Evolutionary conservation across 495 filamentous ascomycete species (phyloP), one percentile per base, ranked within the genome.

Genomic region (Penicillium coffeae): DNA sequence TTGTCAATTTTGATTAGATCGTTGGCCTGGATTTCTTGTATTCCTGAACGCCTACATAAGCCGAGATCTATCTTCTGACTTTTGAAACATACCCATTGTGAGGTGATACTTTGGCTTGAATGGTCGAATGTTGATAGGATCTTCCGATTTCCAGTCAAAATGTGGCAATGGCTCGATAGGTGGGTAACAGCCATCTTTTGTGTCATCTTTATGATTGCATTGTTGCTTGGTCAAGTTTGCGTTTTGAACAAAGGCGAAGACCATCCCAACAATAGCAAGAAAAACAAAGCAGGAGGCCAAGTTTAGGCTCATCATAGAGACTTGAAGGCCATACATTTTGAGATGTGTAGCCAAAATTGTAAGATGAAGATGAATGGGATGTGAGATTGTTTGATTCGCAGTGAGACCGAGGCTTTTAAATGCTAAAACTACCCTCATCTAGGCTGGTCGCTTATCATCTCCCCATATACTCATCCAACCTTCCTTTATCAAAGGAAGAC

Each of bases 91-190:
- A 84, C 85, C 80, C 84, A 89, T 88, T 2, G 83, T 85, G 34
- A 88, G 70, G 51, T 87, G 72, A 55, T 86, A 88, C 44, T 73
- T 85, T 13, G 82, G 73, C 54, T 83, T 86, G 68, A 87, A 89
- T 0, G 82, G 83, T 9, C 84, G 71, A 19, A 85, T 66, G 42
- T 82, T 76, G 12, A 75, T 47, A 0, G 84, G 86, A 25, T 76
- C 64, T 18, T 66, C 76, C 0, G 60, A 62, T 38, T 69, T 47
- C 74, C 80, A 85, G 52, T 85, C 66, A 50, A 88, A 86, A 40
- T 73, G 58, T 1, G 56, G 33, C 0, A 86, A 60, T 2, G 82
- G 68, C 25, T 75, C 65, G 50, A 86, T 75, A 21, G 53, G 21
- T 14, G 64, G 66, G 33, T 64, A 67, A 15, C 21, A 20, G n/a